phyloP scores from a whole-genome alignment of 345 rosid species.

The Aquilaria yunnanensis region DNA sequence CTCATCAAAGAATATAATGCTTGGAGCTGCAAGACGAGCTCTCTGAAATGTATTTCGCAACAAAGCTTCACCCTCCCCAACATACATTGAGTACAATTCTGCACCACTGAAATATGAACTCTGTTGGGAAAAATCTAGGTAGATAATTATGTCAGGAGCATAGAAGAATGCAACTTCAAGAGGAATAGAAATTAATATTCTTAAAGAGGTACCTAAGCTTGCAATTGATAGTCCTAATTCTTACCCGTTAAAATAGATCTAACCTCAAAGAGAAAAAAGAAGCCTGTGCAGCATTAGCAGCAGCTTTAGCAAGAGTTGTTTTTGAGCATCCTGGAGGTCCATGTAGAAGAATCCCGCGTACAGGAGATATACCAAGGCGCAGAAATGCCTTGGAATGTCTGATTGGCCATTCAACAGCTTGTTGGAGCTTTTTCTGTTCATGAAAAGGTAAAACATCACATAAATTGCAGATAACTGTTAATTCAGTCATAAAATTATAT shows the following conservation, averaged over 20 bases:
- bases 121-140: background rate
- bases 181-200: too few relatives aligned
- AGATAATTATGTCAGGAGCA: background rate
- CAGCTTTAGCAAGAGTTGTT: conserved; percentile 97
- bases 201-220: background rate
- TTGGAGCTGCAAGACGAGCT: conserved; percentile 91
- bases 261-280: conserved; percentile 90
- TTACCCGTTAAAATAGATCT: conserved; percentile 1
- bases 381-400: conserved; percentile 67
- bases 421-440: conserved; percentile 75
- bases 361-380: conserved; percentile 73
- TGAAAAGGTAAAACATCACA: background rate
- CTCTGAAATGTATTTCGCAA: conserved; percentile 78
- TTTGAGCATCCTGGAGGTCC: conserved; percentile 99
- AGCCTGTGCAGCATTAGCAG: conserved; percentile 88
- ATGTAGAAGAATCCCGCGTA: conserved; percentile 83
- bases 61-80: conserved; percentile 97
- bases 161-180: too few relatives aligned
- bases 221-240: background rate
- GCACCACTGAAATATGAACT: conserved; percentile 58
- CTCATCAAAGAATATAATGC: conserved; percentile 94
- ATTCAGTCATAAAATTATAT: conserved; percentile 1
- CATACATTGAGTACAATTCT: conserved; percentile 92
- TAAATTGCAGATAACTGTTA: background rate
- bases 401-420: conserved; percentile 96